These are phyloP conservation scores for Vitis riparia DNA, from an alignment of 164 flowering plant genomes.

Conservation along the genomic window DNA sequence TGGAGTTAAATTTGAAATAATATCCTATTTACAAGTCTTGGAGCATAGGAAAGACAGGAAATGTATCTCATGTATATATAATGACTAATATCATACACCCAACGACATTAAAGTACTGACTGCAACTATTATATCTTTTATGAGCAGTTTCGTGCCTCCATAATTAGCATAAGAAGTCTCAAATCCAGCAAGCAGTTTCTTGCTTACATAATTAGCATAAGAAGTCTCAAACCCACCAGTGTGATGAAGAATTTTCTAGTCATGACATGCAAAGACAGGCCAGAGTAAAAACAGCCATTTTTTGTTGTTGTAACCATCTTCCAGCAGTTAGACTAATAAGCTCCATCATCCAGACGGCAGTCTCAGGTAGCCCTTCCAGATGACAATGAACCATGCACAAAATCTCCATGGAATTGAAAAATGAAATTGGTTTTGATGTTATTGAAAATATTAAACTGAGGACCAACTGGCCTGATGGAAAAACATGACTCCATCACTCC, in stretches of 20 bases:
- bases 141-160: not conserved
- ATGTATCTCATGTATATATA: not conserved
- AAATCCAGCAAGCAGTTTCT: not conserved
- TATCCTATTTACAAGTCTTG: too few species aligned
- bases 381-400: conserved; percentile 27
- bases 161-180: not conserved
- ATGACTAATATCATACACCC: not conserved
- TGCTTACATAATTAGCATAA: too few species aligned
- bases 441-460: conserved; percentile 20
- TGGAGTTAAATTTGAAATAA: too few species aligned
- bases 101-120: not conserved
- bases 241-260: too few species aligned
- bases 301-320: not conserved
- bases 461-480: conserved; percentile 1
- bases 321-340: conserved; percentile 21
- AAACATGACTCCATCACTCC: conserved; percentile 7
- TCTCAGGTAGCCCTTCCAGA: conserved; percentile 15
- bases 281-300: conserved; percentile 9
- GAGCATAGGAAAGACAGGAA: not conserved
- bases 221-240: too few species aligned
- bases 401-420: conserved; percentile 15
- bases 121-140: not conserved
- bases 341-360: conserved; percentile 21
- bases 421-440: conserved; percentile 17
- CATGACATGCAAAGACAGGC: not conserved